These are phyloP conservation scores for Myxozyma neglecta DNA, from an alignment of 805 yeast genomes.

Conservation along the genomic window DNA sequence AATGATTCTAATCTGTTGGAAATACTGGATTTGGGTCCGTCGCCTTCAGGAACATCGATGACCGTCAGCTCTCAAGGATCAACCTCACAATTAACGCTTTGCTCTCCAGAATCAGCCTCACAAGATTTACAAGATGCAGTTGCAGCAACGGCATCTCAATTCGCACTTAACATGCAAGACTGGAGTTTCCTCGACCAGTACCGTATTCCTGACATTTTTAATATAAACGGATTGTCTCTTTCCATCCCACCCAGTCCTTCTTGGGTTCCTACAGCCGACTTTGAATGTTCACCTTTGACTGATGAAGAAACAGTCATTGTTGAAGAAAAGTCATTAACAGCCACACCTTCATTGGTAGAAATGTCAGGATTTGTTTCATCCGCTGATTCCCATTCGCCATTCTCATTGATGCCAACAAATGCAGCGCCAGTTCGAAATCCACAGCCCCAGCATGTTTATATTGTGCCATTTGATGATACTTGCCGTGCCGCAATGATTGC, in stretches of 20 bases:
- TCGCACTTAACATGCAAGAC: constrained; percentile 13
- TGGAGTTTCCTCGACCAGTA: constrained; percentile 14
- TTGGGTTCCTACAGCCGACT: constrained; percentile 1
- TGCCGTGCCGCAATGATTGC: constrained; percentile 15
- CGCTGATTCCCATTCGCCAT: neutral
- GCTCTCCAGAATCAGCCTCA: neutral
- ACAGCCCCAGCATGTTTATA: constrained; percentile 1
- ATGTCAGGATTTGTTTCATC: neutral
- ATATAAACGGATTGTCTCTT: neutral
- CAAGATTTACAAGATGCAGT: constrained; percentile 9
- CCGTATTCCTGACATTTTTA: constrained; percentile 9
- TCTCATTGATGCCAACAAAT: neutral
- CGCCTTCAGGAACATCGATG: neutral
- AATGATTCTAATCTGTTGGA: neutral
- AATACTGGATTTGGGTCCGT: neutral
- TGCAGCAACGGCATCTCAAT: constrained; percentile 12
- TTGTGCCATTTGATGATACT: constrained; percentile 11
- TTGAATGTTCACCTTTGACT: neutral
- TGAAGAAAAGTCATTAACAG: neutral
- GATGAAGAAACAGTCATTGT: constrained; percentile 2
- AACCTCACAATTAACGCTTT: neutral
- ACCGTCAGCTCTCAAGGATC: neutral
- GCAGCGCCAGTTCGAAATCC: neutral
- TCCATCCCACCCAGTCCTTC: constrained; percentile 5
- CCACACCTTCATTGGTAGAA: neutral